These are phyloP conservation scores for Akanthomyces dipterigenus DNA, from an alignment of 2,329 filamentous ascomycete genomes.

Conservation along the genomic window DNA sequence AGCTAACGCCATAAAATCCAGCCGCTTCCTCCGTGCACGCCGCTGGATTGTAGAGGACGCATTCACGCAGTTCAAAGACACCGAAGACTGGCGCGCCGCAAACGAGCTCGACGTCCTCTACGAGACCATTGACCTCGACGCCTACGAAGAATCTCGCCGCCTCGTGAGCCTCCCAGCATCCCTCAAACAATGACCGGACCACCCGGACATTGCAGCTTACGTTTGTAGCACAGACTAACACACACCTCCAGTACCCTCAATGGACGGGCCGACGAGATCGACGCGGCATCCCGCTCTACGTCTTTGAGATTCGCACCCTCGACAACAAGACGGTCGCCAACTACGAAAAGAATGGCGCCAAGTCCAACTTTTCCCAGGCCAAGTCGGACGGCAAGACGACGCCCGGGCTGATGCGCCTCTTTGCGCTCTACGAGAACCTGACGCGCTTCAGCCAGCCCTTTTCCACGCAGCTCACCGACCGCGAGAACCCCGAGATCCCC, in stretches of 20 bases:
- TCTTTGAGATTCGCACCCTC: constrained; percentile 79
- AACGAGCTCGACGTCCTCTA: constrained; percentile 11
- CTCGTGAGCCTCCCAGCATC: constrained; percentile 49
- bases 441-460: constrained; percentile 81
- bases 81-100: constrained; percentile 11
- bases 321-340: constrained; percentile 73
- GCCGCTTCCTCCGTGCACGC: constrained; percentile 10
- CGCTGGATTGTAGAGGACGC: constrained; percentile 7
- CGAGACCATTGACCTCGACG: constrained; percentile 11
- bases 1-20: background rate
- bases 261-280: constrained; percentile 89
- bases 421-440: constrained; percentile 90
- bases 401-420: constrained; percentile 74
- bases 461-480: constrained; percentile 66
- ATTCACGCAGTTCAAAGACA: constrained; percentile 6
- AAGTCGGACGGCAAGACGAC: constrained; percentile 60
- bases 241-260: constrained; percentile 68
- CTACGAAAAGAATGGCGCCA: constrained; percentile 63
- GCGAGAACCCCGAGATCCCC: constrained; percentile 70
- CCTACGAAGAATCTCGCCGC: constrained; percentile 50
- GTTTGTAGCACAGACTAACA: background rate
- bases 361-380: constrained; percentile 52
- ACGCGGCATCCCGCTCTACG: constrained; percentile 84
- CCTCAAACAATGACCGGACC: constrained; percentile 2
- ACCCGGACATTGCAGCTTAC: background rate